These are phyloP conservation scores for Meyerozyma elateridarum DNA, from an alignment of 1,139 yeast species.

Conservation along the genomic window DNA sequence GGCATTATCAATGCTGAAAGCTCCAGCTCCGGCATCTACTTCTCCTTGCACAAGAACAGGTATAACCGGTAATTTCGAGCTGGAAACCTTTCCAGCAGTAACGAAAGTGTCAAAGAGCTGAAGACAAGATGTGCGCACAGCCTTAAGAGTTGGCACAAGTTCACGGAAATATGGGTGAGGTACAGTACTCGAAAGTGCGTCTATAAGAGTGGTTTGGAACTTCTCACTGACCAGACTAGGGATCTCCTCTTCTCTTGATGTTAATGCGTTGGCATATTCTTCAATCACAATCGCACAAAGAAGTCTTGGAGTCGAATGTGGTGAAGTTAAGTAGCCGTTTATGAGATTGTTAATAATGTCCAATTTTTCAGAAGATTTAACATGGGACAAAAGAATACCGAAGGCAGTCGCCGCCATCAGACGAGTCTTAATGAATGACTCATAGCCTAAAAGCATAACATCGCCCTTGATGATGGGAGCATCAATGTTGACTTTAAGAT, in stretches of 20 bases:
- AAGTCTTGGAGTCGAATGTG: slow-evolving; percentile 79
- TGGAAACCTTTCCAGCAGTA: slow-evolving; percentile 69
- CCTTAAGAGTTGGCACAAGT: slow-evolving; percentile 77
- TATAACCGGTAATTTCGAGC: slow-evolving; percentile 73
- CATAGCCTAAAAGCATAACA: slow-evolving; percentile 76
- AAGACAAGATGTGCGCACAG: slow-evolving; percentile 83
- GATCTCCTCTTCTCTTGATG: slow-evolving; percentile 15
- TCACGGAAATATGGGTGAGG: slow-evolving; percentile 66
- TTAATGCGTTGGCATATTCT: slow-evolving; percentile 55
- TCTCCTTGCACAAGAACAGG: slow-evolving; percentile 95
- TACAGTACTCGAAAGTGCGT: slow-evolving; percentile 40
- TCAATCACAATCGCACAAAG: slow-evolving; percentile 66
- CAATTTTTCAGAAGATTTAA: slow-evolving; percentile 37
- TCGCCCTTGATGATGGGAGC: slow-evolving; percentile 92
- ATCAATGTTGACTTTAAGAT: slow-evolving; percentile 75
- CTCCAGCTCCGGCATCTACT: slow-evolving; percentile 90
- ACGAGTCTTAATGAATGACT: slow-evolving; percentile 71
- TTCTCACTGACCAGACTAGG: slow-evolving; percentile 16
- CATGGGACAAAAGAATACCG: slow-evolving; percentile 63
- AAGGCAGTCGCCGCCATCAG: slow-evolving; percentile 71
- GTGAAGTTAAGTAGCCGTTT: slow-evolving; percentile 41
- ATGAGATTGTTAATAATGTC: slow-evolving; percentile 37
- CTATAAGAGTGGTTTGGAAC: slow-evolving; percentile 28
- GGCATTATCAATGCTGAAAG: slow-evolving; percentile 78
- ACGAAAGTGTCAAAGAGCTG: slow-evolving; percentile 75